Percentiles rank a stretch among this genome's conserved stretches.
Conservation (phyloP, 1,284 basidiomycete species). For the Trametes pubescens region DNA sequence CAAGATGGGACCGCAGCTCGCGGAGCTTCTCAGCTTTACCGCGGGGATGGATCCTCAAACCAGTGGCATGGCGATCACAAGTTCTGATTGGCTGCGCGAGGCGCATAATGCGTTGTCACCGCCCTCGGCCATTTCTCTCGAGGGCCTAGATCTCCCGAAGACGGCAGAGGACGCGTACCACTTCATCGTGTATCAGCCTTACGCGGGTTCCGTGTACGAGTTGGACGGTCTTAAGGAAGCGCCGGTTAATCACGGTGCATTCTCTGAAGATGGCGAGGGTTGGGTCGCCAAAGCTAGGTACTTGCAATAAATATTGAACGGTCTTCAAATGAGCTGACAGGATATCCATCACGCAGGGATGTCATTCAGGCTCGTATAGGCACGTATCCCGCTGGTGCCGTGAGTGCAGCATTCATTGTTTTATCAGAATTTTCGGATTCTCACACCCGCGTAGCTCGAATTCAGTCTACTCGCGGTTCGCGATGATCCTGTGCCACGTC, state of each 20-base stretch:
- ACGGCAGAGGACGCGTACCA: constrained; percentile 91
- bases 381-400: constrained; percentile 86
- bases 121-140: constrained; percentile 83
- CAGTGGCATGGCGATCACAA: constrained; percentile 85
- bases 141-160: constrained; percentile 75
- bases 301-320: background rate
- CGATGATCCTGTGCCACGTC: constrained; percentile 76
- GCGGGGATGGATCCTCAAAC: constrained; percentile 87
- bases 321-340: background rate
- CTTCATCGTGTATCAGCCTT: constrained; percentile 90
- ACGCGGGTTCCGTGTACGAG: constrained; percentile 86
- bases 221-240: constrained; percentile 85
- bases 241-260: constrained; percentile 83
- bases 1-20: constrained; percentile 72
- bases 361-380: constrained; percentile 86
- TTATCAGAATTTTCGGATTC: background rate
- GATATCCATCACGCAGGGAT: constrained; percentile 55
- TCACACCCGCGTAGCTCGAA: constrained; percentile 66
- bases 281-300: constrained; percentile 86
- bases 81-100: constrained; percentile 84
- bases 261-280: constrained; percentile 71
- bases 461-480: constrained; percentile 91
- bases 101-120: constrained; percentile 92
- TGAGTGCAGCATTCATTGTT: constrained; percentile 52
- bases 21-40: constrained; percentile 81